phyloP scores from a whole-genome alignment of 2,329 filamentous ascomycete species.

The Penicillium thymicola region DNA sequence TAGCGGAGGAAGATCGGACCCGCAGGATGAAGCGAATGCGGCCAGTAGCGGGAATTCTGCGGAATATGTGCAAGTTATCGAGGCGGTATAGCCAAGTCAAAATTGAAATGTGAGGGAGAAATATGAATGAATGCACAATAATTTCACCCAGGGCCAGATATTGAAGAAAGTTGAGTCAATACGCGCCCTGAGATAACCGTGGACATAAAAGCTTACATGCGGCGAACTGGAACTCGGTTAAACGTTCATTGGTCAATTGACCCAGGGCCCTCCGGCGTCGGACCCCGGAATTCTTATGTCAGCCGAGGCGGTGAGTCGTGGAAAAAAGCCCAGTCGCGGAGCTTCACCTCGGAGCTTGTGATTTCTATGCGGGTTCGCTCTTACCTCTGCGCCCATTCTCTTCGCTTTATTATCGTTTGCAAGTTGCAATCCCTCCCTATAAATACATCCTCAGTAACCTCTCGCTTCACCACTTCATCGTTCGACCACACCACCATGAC shows the following conservation, averaged over 20 bases:
- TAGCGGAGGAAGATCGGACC: conserved; percentile 21
- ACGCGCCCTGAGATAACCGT: conserved; percentile 8
- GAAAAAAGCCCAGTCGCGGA: conserved; percentile 22
- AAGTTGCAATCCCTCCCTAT: too few species aligned
- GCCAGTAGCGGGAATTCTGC: background rate
- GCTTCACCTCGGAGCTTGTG: conserved; percentile 7
- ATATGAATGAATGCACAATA: background rate
- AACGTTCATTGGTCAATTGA: conserved; percentile 14
- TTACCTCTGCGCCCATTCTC: background rate
- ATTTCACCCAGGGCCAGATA: background rate
- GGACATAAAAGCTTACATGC: conserved; percentile 23
- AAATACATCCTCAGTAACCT: background rate
- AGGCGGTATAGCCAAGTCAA: background rate
- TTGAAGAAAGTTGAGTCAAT: conserved; percentile 1
- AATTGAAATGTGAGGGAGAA: background rate
- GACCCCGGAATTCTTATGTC: conserved; percentile 1
- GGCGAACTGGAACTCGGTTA: conserved; percentile 11
- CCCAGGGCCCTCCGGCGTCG: conserved; percentile 3
- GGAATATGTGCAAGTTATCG: background rate
- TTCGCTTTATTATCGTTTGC: background rate
- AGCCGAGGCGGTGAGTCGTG: conserved; percentile 17
- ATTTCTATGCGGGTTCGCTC: background rate
- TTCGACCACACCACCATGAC: conserved; percentile 21
- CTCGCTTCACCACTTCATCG: background rate
- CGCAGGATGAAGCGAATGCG: conserved; percentile 1